A percentile compares a stretch with the other conserved stretches of the same genome.
Conservation (phyloP, 2,329 filamentous ascomycete genomes). For the Pseudopithomyces chartarum region DNA sequence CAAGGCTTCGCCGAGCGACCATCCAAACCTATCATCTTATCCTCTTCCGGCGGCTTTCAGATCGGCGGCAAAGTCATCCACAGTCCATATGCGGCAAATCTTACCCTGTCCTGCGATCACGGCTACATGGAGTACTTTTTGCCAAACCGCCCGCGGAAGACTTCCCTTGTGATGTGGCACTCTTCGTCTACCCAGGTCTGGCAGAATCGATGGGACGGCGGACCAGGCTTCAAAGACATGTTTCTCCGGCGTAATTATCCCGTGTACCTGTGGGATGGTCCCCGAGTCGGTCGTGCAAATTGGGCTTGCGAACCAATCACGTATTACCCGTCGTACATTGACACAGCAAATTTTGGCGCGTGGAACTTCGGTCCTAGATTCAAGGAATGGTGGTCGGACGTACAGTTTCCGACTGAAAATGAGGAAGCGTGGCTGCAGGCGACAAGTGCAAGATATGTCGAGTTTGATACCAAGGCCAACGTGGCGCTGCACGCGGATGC, state of each 20-base stretch:
- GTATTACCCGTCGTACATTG: constrained; percentile 20
- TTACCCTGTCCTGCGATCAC: constrained; percentile 33
- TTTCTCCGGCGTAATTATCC: constrained; percentile 31
- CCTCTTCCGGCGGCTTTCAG: constrained; percentile 26
- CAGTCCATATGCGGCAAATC: constrained; percentile 13
- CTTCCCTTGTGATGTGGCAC: constrained; percentile 33
- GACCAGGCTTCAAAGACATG: constrained; percentile 33
- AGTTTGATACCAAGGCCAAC: constrained; percentile 27
- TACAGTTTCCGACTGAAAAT: constrained; percentile 26
- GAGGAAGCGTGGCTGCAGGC: constrained; percentile 27
- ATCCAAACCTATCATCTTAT: constrained; percentile 22
- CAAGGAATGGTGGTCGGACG: constrained; percentile 25
- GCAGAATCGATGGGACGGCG: constrained; percentile 34
- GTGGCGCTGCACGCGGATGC: constrained; percentile 27
- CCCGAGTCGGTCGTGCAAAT: constrained; percentile 30
- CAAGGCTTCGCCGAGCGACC: constrained; percentile 7
- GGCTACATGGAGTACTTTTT: constrained; percentile 37
- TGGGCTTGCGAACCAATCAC: constrained; percentile 24
- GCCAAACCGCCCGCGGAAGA: constrained; percentile 25
- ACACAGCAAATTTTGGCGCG: constrained; percentile 26
- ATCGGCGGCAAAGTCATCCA: constrained; percentile 27
- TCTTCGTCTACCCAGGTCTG: constrained; percentile 31
- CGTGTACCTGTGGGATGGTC: constrained; percentile 34
- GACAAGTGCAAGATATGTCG: constrained; percentile 29
- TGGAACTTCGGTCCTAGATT: constrained; percentile 30